Evolutionary conservation across 352 stramenopile genomes (phyloP), one percentile per base, ranked within the genome.

Genomic region (Peronosclerospora sorghi): DNA sequence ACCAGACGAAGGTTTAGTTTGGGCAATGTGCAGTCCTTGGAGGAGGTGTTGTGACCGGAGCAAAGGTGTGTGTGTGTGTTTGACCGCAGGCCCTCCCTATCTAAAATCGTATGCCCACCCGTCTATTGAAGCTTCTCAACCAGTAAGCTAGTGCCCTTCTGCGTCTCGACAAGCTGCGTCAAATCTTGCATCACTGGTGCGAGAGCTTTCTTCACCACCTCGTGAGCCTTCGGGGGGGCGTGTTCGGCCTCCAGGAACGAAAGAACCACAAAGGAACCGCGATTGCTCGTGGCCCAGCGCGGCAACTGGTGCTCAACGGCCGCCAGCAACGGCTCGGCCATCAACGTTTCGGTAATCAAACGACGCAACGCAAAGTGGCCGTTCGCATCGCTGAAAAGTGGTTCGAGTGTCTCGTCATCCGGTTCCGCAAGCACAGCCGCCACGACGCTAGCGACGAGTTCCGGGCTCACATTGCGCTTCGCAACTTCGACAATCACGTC

Each of bases 111-210:
- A n/a, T n/a, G n/a, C n/a, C n/a, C n/a, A n/a, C n/a, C n/a, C n/a
- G n/a, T n/a, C 47, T 77, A 77, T 63, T 78, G 53, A 39, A 92
- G 75, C 54, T 89, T 89, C 52, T 86, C 76, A 43, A 88, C 57
- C 54, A 92, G 66, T 68, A 92, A 66, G 57, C 82, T 86, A 41
- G 75, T 89, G 42, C 80, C 80, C 39, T 68, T 79, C 60, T 88
- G 75, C 48, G 50, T 28, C 29, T 67, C 64, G 8, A 54, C 47
- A 21, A 84, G 67, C 51, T 81, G 80, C 52, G 71, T 73, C 32
- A 88, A 53, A 42, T 73, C 68, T 42, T 48, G 20, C 50, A 76
- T 71, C 17, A 62, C 52, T 21, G 67, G 35, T 50, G 84, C 79
- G 38, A 92, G 65, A 26, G 69, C 68, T 41, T 79, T 85, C 38